Evolutionary conservation across 768 basidiomycete genomes (phyloP), one percentile per base, ranked within the genome.

Genomic region (Boletellus ananiceps): DNA sequence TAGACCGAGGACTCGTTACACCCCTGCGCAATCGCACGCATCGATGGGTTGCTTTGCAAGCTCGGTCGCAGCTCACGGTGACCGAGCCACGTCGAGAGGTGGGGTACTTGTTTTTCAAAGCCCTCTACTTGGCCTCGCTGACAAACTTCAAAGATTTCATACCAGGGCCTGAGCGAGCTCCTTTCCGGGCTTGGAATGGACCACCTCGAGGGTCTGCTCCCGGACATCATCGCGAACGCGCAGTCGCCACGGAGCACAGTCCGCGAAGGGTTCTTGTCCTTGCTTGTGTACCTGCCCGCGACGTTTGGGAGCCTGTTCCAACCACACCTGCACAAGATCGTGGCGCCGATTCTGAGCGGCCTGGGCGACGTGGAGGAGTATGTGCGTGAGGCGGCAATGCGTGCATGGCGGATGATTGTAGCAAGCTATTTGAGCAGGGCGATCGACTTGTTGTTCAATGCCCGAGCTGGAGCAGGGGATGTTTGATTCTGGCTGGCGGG

Each of bases 171-270:
- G 39, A 88, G 88, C 51, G 96, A 98, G 69, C 93, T 98, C 8
- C 77, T 98, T 2, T 86, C 93, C 3, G 94, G 93, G 16, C 81
- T 98, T 27, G 96, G 96, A n/a, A 94, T 96, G 88, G 94, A 98
- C 54, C 80, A 93, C 40, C 78, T 99, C 55, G 96, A 99, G 63
- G 87, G 89, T 6, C 76, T 99, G 2, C 77, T 98, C 2, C 96
- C 96, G 0, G 92, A 95, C 57, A 93, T 99, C 62, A 85, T 99
- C 54, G 80, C 79, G 25, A 97, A 92, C 64, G 90, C 93, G 2
- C 83, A 88, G 57, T 94, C 91, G 40, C 87, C 92, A 2, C 76
- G 91, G 9, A 79, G 93, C 21, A 94, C 93, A 23, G 88, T 98
- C 36, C 82, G 93, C 32, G 96, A 98, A 75, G 96, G 96, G 9